phyloP scores from a whole-genome alignment of 2,329 filamentous ascomycete species.

The Pseudocercospora fuligena region DNA sequence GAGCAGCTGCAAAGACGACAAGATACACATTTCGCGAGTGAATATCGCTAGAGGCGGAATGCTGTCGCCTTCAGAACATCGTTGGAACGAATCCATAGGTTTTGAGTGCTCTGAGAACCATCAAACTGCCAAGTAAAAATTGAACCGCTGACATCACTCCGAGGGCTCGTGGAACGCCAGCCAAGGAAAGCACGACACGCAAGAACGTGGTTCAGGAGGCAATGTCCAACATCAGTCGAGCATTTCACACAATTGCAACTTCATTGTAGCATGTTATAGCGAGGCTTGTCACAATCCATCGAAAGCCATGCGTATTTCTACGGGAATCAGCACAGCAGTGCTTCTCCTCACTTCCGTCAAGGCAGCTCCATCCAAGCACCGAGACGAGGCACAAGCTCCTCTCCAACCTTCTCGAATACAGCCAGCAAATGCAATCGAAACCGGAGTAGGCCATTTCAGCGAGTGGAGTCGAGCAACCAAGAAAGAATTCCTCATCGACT shows the following conservation, averaged over 20 bases:
- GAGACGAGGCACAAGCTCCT: slow-evolving; percentile 14
- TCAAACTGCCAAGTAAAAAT: no score
- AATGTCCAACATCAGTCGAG: not conserved
- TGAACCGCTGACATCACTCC: slow-evolving; percentile 4
- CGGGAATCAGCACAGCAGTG: not conserved
- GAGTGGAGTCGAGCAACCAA: slow-evolving; percentile 55
- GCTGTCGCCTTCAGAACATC: no score
- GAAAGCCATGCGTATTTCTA: not conserved
- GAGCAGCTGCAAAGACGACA: no score
- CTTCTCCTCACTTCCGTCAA: not conserved
- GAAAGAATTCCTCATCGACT: slow-evolving; percentile 53
- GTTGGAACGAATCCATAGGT: no score
- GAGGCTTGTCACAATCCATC: not conserved
- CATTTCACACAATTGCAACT: not conserved
- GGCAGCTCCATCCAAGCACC: not conserved
- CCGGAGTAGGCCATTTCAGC: slow-evolving; percentile 55
- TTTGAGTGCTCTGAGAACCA: no score
- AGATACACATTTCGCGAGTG: no score
- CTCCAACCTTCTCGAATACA: slow-evolving; percentile 13
- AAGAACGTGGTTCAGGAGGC: slow-evolving; percentile 4
- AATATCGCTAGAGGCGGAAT: no score
- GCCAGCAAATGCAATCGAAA: slow-evolving; percentile 42
- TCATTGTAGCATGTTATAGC: not conserved
- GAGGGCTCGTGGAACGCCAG: no score
- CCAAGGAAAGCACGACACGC: slow-evolving; percentile 1